phyloP scores from a whole-genome alignment of 441 rosid species.

The California macrophylla region DNA sequence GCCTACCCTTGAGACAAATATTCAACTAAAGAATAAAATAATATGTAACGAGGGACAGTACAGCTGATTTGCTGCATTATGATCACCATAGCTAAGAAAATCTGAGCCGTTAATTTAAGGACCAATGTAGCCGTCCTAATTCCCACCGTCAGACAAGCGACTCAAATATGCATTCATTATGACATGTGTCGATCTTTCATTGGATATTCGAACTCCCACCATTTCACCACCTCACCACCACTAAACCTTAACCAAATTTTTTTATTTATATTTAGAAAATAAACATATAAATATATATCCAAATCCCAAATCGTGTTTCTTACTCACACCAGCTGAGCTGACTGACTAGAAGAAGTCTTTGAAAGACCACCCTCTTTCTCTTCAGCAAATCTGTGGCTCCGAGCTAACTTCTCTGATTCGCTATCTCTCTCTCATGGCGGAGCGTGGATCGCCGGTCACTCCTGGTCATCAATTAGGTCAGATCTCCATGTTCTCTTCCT shows the following conservation, averaged over 20 bases:
- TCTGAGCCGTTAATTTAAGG: too few species aligned
- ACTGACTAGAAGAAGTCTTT: background rate
- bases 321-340: background rate
- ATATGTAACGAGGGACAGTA: too few species aligned
- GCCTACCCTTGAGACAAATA: too few species aligned
- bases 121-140: background rate
- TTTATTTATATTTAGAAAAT: background rate
- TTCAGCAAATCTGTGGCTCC: background rate
- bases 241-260: background rate
- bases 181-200: background rate
- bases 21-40: too few species aligned
- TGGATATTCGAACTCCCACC: background rate
- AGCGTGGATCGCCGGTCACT: constrained; percentile 3
- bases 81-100: too few species aligned
- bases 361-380: background rate
- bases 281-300: background rate
- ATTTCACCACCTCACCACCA: background rate
- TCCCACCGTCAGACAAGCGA: background rate
- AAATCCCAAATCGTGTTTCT: constrained; percentile 1
- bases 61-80: too few species aligned
- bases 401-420: background rate
- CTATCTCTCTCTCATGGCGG: background rate
- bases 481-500: background rate
- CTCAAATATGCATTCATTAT: background rate
- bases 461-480: constrained; percentile 1